Conservation (phyloP, 805 yeast species). For the Saccharomycopsis synnaedendra region DNA sequence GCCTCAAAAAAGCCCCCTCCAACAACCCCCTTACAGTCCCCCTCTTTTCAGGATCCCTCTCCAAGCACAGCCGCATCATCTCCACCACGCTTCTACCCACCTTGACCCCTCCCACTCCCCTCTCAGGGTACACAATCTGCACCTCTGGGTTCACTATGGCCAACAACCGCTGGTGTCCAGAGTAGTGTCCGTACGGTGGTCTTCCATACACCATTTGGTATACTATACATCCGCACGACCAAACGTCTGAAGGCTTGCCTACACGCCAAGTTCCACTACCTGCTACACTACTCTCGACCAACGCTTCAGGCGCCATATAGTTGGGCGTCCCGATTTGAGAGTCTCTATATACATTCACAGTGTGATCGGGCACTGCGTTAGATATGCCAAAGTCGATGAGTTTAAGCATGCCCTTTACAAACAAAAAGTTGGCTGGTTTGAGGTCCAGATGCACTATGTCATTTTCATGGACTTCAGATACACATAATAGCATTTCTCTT, state of each 20-base stretch:
- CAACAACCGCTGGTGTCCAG: conserved; percentile 64
- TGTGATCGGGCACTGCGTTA: conserved; percentile 88
- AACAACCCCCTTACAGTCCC: conserved; percentile 54
- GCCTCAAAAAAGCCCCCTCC: conserved; percentile 53
- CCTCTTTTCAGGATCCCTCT: conserved; percentile 58
- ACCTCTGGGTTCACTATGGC: conserved; percentile 84
- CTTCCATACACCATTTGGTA: conserved; percentile 92
- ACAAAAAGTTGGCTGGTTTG: conserved; percentile 60
- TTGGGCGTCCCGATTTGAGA: conserved; percentile 92
- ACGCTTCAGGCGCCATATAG: conserved; percentile 96
- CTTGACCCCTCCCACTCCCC: conserved; percentile 46
- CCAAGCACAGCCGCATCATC: conserved; percentile 59
- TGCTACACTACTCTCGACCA: conserved; percentile 43
- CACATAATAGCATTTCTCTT: conserved; percentile 69
- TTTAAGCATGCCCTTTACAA: conserved; percentile 75
- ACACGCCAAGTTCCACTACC: conserved; percentile 46
- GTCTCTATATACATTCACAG: conserved; percentile 81
- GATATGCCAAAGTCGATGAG: conserved; percentile 94
- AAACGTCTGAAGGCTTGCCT: conserved; percentile 93
- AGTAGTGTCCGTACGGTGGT: conserved; percentile 78
- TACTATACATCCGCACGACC: conserved; percentile 96
- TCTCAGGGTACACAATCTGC: conserved; percentile 52
- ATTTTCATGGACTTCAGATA: conserved; percentile 73
- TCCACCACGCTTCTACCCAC: conserved; percentile 64
- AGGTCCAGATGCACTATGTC: conserved; percentile 82